phyloP scores from a whole-genome alignment of 805 yeast species.

The Metschnikowia kofuensis region DNA sequence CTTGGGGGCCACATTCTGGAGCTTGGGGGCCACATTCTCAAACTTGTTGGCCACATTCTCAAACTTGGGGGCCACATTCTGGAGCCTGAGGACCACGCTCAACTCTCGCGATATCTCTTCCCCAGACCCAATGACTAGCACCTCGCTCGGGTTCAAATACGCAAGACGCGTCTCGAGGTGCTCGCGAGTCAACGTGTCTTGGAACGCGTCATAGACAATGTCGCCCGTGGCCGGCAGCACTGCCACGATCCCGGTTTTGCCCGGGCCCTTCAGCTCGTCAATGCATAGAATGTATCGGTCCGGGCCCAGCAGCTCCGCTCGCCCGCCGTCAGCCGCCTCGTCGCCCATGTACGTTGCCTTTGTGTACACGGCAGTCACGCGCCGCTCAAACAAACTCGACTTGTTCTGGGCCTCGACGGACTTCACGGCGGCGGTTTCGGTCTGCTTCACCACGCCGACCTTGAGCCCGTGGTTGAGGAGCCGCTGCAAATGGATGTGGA shows the following conservation, averaged over 20 bases:
- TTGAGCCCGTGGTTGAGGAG: conserved; percentile 69
- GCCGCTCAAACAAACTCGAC: conserved; percentile 58
- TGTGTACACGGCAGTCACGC: conserved; percentile 71
- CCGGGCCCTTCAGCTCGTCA: conserved; percentile 19
- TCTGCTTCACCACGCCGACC: conserved; percentile 84
- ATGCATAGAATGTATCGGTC: conserved; percentile 48
- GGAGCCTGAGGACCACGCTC: conserved; percentile 15
- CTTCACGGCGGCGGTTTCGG: conserved; percentile 76
- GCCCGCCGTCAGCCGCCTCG: conserved; percentile 20
- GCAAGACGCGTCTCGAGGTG: conserved; percentile 71
- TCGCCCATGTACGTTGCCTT: conserved; percentile 80
- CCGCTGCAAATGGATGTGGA: conserved; percentile 74
- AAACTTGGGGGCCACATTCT: conserved; percentile 11
- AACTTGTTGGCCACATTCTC: too few species aligned
- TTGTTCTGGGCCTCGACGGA: conserved; percentile 48
- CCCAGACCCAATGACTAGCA: conserved; percentile 45
- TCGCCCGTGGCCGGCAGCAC: conserved; percentile 75
- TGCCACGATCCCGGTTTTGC: conserved; percentile 47
- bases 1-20: conserved; percentile 16
- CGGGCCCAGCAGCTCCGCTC: conserved; percentile 15
- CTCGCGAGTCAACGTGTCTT: conserved; percentile 53
- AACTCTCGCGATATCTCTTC: conserved; percentile 32
- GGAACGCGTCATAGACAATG: conserved; percentile 66
- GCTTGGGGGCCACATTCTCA: conserved; percentile 14
- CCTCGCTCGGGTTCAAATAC: conserved; percentile 77